Conservation (phyloP, 2,329 filamentous ascomycete genomes). For the Ophiosphaerella herpotricha region DNA sequence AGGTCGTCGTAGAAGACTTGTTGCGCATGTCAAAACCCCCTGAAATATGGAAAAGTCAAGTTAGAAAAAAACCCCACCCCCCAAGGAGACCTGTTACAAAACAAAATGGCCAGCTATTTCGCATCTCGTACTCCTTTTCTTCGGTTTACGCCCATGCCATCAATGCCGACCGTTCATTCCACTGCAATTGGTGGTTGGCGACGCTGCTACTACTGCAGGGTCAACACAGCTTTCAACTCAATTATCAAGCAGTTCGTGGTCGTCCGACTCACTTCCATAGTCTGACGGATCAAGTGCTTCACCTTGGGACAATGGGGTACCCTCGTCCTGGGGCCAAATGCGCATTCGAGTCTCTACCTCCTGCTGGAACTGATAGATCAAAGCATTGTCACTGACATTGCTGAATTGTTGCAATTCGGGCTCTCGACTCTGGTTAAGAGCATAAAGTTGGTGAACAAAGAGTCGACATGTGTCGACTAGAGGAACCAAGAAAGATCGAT, state of each 20-base stretch:
- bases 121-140: too few relatives aligned
- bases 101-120: too few relatives aligned
- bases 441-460: conserved; percentile 25
- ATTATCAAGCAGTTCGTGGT: conserved; percentile 30
- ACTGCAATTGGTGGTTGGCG: too few relatives aligned
- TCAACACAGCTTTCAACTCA: conserved; percentile 10
- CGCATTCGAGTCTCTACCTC: conserved; percentile 30
- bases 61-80: background rate
- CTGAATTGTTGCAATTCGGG: conserved; percentile 22
- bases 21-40: too few relatives aligned
- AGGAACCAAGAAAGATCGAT: conserved; percentile 29
- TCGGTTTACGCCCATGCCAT: too few relatives aligned
- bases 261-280: conserved; percentile 45
- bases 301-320: conserved; percentile 33
- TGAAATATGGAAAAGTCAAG: background rate
- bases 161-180: too few relatives aligned
- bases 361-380: conserved; percentile 27
- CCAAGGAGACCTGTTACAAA: background rate
- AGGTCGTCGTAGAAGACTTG: too few relatives aligned
- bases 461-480: conserved; percentile 27
- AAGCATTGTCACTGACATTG: conserved; percentile 21
- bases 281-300: conserved; percentile 43
- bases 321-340: conserved; percentile 35
- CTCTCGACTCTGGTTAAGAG: conserved; percentile 26
- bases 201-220: background rate